Conservation (phyloP, 305 asterid genomes). For the Fraxinus paxiana region DNA sequence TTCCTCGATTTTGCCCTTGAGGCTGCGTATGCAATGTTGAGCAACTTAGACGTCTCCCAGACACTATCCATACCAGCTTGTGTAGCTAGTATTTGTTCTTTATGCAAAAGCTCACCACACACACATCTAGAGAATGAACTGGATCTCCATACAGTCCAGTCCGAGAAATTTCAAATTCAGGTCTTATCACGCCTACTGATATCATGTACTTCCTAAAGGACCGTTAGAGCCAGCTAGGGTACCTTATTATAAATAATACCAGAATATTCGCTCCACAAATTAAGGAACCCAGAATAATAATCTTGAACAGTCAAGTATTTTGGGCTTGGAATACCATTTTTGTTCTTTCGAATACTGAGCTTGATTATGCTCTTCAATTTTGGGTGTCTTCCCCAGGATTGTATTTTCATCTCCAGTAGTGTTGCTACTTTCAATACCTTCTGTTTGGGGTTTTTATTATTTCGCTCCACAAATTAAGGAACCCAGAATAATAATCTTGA, state of each 20-base stretch:
- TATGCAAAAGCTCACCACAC: neutral
- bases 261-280: neutral
- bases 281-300: too few species aligned
- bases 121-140: neutral
- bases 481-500: too few species aligned
- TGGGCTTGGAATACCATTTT: too few species aligned
- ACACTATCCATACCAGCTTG: neutral
- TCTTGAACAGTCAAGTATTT: too few species aligned
- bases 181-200: neutral
- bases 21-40: neutral
- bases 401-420: too few species aligned
- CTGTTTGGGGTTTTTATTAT: too few species aligned
- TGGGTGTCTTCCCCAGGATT: too few species aligned
- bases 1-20: neutral
- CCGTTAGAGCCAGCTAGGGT: neutral
- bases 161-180: neutral
- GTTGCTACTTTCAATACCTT: too few species aligned
- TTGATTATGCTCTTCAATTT: too few species aligned
- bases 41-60: neutral
- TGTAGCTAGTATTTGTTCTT: neutral
- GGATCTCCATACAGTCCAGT: neutral
- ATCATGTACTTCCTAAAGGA: neutral
- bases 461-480: too few species aligned
- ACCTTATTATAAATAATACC: neutral
- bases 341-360: too few species aligned